These are phyloP conservation scores for Trichoderma oligosporum DNA, from an alignment of 2,329 filamentous ascomycete species.

Conservation along the genomic window DNA sequence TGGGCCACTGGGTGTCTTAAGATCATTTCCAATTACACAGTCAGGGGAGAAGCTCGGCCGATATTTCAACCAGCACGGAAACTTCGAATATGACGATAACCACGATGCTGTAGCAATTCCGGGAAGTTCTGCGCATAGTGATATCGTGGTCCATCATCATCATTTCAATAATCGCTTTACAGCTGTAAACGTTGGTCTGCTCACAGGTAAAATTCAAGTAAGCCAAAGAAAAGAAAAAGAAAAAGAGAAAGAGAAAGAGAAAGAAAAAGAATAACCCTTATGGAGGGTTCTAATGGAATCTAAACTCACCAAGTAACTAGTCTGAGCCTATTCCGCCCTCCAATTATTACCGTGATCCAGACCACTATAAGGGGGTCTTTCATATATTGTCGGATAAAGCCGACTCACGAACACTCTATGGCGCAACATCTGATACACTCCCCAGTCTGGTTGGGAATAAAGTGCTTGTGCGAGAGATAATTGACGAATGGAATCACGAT, in stretches of 20 bases:
- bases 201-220: constrained; percentile 11
- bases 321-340: background rate
- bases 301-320: background rate
- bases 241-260: too few species aligned
- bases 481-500: constrained; percentile 2
- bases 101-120: constrained; percentile 5
- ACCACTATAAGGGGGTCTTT: background rate
- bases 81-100: background rate
- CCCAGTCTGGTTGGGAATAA: background rate
- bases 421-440: background rate
- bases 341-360: background rate
- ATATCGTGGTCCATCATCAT: constrained; percentile 1
- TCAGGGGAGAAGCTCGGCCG: background rate
- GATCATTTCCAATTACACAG: background rate
- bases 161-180: background rate
- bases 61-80: background rate
- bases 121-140: background rate
- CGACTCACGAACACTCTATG: background rate
- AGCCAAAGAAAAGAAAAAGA: background rate
- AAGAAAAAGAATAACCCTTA: too few species aligned
- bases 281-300: background rate
- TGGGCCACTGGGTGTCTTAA: background rate
- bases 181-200: constrained; percentile 7
- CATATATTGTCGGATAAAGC: constrained; percentile 2
- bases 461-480: background rate